Base-by-base conservation (phyloP, 2,329 filamentous ascomycete genomes). In the Trichoderma gracile region DNA sequence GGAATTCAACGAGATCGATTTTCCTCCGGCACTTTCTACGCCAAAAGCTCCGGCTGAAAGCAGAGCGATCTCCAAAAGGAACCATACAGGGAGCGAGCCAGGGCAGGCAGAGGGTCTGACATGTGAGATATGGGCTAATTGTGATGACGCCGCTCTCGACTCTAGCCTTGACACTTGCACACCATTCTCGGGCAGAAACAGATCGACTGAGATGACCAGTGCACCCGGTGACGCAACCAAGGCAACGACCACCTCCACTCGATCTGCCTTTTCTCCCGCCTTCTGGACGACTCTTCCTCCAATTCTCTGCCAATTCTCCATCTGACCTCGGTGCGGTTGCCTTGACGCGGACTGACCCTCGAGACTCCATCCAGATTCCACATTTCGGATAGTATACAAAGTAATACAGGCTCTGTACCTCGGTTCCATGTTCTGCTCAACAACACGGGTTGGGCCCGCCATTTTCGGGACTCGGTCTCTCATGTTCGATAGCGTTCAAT, bases 211-310 rank as follows among this genome's bases (percentile, higher is more conserved):
- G 33, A 23, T 30, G 49, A 5, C 23, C 23, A 43, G n/a, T n/a
- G n/a, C n/a, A n/a, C n/a, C 30, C 19, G 10, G 19, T 62, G 59
- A 46, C 47, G 25, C 40, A 46, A 45, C 15, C 46, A 14, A 53
- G 53, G 49, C 40, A 54, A 25, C 53, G 49, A 27, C 59, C 49
- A 53, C 14, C 49, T 54, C 59, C 59, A 62, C 59, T 3, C 15
- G 52, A 43, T 17, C 10, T 14, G 47, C 0, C 23, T 30, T 60
- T 42, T 30, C 7, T 40, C n/a, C 25, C 33, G 19, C 5, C 12
- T 27, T 27, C 10, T 33, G 10, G 30, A 33, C 30, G 4, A 38
- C 33, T 46, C 45, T 1, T 25, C 25, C 19, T 40, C 19, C 19
- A 33, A 30, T 38, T 47, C 55, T 17, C 12, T 25, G 33, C 47